phyloP scores from a whole-genome alignment of 2,329 filamentous ascomycete species.

The Neodidymelliopsis sp. region DNA sequence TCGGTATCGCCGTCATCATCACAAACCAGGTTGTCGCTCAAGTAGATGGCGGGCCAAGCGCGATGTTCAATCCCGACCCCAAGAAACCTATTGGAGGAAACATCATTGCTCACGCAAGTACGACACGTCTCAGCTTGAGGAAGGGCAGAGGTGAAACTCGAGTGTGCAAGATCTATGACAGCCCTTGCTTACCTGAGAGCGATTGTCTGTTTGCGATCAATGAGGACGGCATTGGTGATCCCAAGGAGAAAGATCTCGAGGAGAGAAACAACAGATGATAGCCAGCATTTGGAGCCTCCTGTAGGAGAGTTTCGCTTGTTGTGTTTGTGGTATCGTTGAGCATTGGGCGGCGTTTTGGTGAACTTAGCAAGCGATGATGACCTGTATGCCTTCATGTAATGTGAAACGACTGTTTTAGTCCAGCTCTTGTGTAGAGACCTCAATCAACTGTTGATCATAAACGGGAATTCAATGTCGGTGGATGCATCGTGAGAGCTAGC shows the following conservation, averaged over 20 bases:
- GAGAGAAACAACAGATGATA: slow-evolving; percentile 57
- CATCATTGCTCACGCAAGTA: slow-evolving; percentile 97
- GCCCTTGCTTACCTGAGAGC: slow-evolving; percentile 93
- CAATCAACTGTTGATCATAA: slow-evolving; percentile 5
- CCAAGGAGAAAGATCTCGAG: slow-evolving; percentile 92
- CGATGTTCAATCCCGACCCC: slow-evolving; percentile 99
- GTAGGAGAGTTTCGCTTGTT: background rate
- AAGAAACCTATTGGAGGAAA: slow-evolving; percentile 99
- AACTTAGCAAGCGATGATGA: slow-evolving; percentile 12
- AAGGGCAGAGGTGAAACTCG: slow-evolving; percentile 95
- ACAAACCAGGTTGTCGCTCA: slow-evolving; percentile 99
- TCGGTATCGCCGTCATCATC: slow-evolving; percentile 97
- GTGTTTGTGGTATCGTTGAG: slow-evolving; percentile 8
- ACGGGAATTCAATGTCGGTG: slow-evolving; percentile 2
- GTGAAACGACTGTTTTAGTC: background rate
- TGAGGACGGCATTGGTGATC: slow-evolving; percentile 96
- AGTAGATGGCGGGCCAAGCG: slow-evolving; percentile 92
- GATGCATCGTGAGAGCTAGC: background rate
- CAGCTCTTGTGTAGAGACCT: no score
- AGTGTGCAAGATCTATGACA: slow-evolving; percentile 99
- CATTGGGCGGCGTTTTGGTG: slow-evolving; percentile 26
- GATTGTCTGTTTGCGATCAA: slow-evolving; percentile 97
- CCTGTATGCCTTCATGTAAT: slow-evolving; percentile 11
- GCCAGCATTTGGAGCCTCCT: background rate
- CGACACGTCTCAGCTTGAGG: slow-evolving; percentile 91